phyloP scores from a whole-genome alignment of 345 rosid genomes.

The Nephelium lappaceum region DNA sequence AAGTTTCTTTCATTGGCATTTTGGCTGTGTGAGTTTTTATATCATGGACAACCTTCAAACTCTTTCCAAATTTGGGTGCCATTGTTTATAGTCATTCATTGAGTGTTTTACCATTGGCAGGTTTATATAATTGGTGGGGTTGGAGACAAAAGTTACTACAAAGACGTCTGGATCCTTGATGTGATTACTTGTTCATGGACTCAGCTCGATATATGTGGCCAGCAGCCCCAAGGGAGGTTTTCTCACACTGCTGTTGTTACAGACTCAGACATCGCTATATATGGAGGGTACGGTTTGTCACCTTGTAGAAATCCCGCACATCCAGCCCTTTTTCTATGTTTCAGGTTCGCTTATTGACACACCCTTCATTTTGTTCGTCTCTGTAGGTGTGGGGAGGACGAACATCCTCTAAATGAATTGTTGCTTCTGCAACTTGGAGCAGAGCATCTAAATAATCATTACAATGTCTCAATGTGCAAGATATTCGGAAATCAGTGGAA shows the following conservation, averaged over 20 bases:
- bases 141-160: conserved; percentile 69
- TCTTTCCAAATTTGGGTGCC: background rate
- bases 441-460: conserved; percentile 38
- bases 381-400: conserved; percentile 73
- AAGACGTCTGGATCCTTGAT: conserved; percentile 71
- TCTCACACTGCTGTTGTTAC: conserved; percentile 68
- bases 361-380: background rate
- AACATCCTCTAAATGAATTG: conserved; percentile 69
- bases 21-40: background rate
- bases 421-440: conserved; percentile 56
- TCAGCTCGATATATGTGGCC: conserved; percentile 52
- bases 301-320: background rate
- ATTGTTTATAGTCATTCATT: background rate
- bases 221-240: conserved; percentile 76
- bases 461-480: conserved; percentile 41
- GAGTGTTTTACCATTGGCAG: conserved; percentile 32
- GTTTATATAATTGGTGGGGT: conserved; percentile 71
- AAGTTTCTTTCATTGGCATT: background rate
- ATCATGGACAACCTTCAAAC: background rate
- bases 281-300: conserved; percentile 61
- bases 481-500: conserved; percentile 51
- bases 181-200: conserved; percentile 47
- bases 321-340: background rate
- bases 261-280: conserved; percentile 47
- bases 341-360: background rate